Evolutionary conservation across 257 asterid species (phyloP).

Genomic region (Scutellaria barbata): DNA sequence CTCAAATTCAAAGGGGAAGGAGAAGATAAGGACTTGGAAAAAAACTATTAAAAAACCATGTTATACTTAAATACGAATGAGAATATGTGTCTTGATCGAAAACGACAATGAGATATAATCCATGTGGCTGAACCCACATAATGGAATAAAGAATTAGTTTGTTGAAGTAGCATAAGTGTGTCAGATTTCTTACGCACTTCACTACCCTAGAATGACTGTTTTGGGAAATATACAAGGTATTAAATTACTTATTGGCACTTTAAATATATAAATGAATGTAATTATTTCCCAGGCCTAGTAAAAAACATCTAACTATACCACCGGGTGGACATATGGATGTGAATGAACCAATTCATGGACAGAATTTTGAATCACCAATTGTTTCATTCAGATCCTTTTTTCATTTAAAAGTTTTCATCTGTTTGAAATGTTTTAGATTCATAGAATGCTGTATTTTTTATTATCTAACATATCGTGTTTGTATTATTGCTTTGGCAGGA

Average conservation of each 20-base stretch:
- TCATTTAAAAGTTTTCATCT: neutral
- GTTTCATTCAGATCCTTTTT: conserved; percentile 4
- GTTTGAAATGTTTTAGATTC: neutral
- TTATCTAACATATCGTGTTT: conserved; percentile 23
- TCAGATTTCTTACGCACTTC: neutral
- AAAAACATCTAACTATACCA: neutral
- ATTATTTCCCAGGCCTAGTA: neutral
- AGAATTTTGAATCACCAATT: conserved; percentile 9
- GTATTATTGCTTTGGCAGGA: conserved; percentile 53
- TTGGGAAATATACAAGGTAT: neutral
- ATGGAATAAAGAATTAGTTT: too few species aligned
- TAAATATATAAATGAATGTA: neutral
- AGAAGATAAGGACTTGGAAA: too few species aligned
- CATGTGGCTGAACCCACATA: too few species aligned
- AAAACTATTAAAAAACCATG: too few species aligned
- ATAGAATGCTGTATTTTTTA: neutral
- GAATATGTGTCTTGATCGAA: too few species aligned
- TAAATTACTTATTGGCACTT: neutral
- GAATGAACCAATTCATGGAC: neutral
- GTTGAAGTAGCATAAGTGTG: neutral
- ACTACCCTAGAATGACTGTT: conserved; percentile 11
- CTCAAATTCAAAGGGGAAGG: too few species aligned
- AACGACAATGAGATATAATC: too few species aligned
- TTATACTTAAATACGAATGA: too few species aligned
- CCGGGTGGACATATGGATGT: neutral